Base-by-base conservation (phyloP, 306 rosid species). In the Canavalia gladiata region DNA sequence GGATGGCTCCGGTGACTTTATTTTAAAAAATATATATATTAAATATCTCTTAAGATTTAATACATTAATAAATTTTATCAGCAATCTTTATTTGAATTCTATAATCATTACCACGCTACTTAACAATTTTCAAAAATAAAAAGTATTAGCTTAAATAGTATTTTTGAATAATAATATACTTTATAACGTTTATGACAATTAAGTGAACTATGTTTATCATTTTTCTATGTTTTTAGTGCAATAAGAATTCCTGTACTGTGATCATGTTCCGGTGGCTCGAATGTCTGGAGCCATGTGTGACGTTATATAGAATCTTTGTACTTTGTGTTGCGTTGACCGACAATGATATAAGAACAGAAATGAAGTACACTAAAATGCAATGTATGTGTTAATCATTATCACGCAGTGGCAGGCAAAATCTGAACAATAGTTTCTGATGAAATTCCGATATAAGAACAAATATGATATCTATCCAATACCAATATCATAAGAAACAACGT, bases 231-330 rank as follows among this genome's bases (percentile, higher is more conserved):
- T 18, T 18, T 18, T 18, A 18, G 25, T 18, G 25, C 25, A 18
- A 41, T n/a, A n/a, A 5, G 29, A 13, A n/a, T 68, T 30, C 42
- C 57, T 9, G 41, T 9, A 9, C 45, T 3, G 60, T 60, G 43
- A 60, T 60, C 1, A 33, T 10, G 42, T 60, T 60, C 7, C 25
- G 25, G 25, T 18, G 25, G 25, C 25, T 18, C 25, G 25, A 18
- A 18, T 18, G 25, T 18, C 25, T 18, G 67, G 60, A 75, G n/a
- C 12, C 31, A 47, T 33, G 37, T n/a, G 28, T 76, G 35, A 49
- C 28, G 62, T 60, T 65, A 7, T 18, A 18, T 46, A 47, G 60
- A 76, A 60, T 76, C 50, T 46, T 8, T 76, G 72, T 76, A 18
- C 31, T 55, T 28, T 42, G 5, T 37, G 28, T 25, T 8, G 37